A percentile compares a stretch with the other conserved stretches of the same genome.
phyloP scores from a whole-genome alignment of 1,284 basidiomycete species.

The Macrocybe sp. region DNA sequence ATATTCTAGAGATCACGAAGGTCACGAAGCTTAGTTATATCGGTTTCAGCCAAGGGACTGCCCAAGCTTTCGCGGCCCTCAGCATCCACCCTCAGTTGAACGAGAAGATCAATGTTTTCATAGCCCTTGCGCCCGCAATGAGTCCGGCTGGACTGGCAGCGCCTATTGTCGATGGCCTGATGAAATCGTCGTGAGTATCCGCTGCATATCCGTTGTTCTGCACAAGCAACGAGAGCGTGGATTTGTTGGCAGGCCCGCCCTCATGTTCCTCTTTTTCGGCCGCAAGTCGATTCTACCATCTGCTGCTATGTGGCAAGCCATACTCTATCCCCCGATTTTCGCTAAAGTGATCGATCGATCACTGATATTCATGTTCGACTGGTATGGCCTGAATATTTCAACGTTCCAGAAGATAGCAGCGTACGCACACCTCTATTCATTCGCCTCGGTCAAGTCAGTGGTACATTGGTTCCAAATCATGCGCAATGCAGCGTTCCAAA shows the following conservation, averaged over 20 bases:
- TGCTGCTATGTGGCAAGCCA: slow-evolving; percentile 73
- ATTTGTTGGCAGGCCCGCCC: slow-evolving; percentile 47
- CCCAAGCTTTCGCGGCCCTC: slow-evolving; percentile 79
- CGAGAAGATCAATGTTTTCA: slow-evolving; percentile 72
- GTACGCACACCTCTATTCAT: slow-evolving; percentile 77
- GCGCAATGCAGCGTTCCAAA: slow-evolving; percentile 72
- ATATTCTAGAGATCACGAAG: slow-evolving; percentile 68
- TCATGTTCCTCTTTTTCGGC: slow-evolving; percentile 78
- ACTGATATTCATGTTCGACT: slow-evolving; percentile 69
- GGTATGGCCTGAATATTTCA: slow-evolving; percentile 62
- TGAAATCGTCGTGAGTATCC: slow-evolving; percentile 72
- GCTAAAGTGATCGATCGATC: slow-evolving; percentile 59
- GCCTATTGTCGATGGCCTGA: slow-evolving; percentile 72
- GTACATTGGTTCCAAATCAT: slow-evolving; percentile 90
- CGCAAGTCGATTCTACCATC: slow-evolving; percentile 77
- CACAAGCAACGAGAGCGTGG: not conserved
- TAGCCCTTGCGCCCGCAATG: slow-evolving; percentile 78
- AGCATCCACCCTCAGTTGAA: slow-evolving; percentile 76
- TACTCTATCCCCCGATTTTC: slow-evolving; percentile 82
- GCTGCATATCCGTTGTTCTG: not conserved
- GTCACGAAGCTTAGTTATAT: slow-evolving; percentile 66
- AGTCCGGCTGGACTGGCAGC: slow-evolving; percentile 68
- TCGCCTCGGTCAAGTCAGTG: slow-evolving; percentile 73
- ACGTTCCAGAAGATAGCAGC: slow-evolving; percentile 67
- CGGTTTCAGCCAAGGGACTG: slow-evolving; percentile 81